Conservation (phyloP, 2,329 filamentous ascomycete genomes). For the Trichoderma atroviride region DNA sequence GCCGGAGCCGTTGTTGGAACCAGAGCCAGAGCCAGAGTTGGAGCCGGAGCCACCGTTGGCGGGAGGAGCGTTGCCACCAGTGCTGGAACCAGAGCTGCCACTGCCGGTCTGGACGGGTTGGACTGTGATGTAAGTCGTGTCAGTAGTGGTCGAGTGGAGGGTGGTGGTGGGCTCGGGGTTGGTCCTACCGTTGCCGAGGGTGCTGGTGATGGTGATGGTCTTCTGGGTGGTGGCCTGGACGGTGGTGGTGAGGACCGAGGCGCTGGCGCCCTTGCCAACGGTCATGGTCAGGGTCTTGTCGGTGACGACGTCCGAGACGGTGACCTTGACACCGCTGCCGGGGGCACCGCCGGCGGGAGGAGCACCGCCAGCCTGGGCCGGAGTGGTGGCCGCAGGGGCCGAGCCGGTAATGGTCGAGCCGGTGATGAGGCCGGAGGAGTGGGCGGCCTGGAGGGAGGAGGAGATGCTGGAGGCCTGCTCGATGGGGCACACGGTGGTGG, state of each 20-base stretch:
- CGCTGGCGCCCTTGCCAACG: slow-evolving; percentile 34
- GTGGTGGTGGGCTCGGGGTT: slow-evolving; percentile 42
- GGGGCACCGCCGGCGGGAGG: slow-evolving; percentile 25
- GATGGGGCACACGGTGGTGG: slow-evolving; percentile 51
- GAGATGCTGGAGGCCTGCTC: slow-evolving; percentile 46
- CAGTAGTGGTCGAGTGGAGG: slow-evolving; percentile 42
- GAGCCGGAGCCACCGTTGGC: slow-evolving; percentile 26
- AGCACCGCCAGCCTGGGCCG: slow-evolving; percentile 27
- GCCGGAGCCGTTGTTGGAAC: background rate
- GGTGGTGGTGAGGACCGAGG: slow-evolving; percentile 46
- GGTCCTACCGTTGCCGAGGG: slow-evolving; percentile 19
- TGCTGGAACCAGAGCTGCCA: slow-evolving; percentile 27
- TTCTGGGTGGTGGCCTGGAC: slow-evolving; percentile 48
- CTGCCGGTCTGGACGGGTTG: slow-evolving; percentile 31
- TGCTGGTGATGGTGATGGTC: slow-evolving; percentile 41
- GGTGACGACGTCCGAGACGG: slow-evolving; percentile 36
- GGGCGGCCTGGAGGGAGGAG: slow-evolving; percentile 43
- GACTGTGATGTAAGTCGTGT: slow-evolving; percentile 42
- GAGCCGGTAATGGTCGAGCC: slow-evolving; percentile 43
- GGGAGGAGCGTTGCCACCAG: slow-evolving; percentile 26
- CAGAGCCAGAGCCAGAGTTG: background rate
- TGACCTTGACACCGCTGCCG: slow-evolving; percentile 32
- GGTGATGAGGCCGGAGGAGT: slow-evolving; percentile 42
- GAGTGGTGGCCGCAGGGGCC: slow-evolving; percentile 31
- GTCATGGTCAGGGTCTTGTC: slow-evolving; percentile 43